Percentiles rank a stretch among this genome's conserved stretches.
Conservation (phyloP, 1,284 basidiomycete species). For the Takashimella koratensis region DNA sequence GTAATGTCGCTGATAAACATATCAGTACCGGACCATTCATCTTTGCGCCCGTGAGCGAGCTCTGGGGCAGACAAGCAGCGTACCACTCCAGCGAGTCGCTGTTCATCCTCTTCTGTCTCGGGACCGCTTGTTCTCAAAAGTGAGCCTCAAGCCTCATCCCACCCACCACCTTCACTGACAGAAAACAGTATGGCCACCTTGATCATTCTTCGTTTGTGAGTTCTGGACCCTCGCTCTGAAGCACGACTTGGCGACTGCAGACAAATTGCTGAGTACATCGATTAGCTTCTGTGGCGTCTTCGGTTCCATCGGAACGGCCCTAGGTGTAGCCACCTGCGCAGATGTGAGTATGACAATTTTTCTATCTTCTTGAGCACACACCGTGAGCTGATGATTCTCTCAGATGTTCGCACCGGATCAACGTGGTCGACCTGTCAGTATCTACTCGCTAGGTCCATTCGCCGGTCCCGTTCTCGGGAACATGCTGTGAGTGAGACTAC, state of each 20-base stretch:
- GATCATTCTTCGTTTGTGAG: slow-evolving; percentile 43
- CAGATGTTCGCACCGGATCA: slow-evolving; percentile 40
- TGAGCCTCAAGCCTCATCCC: slow-evolving; percentile 17
- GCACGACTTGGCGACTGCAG: background rate
- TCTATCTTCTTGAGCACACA: background rate
- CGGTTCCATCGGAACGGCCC: slow-evolving; percentile 41
- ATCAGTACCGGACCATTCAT: slow-evolving; percentile 49
- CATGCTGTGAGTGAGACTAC: slow-evolving; percentile 31
- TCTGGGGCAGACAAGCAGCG: slow-evolving; percentile 49
- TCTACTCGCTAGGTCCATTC: slow-evolving; percentile 47
- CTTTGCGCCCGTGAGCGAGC: slow-evolving; percentile 51
- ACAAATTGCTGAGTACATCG: too few species aligned
- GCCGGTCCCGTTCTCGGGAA: slow-evolving; percentile 42
- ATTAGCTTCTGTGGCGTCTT: slow-evolving; percentile 40
- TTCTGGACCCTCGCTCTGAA: background rate
- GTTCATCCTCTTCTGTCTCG: slow-evolving; percentile 45
- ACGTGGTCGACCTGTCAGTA: slow-evolving; percentile 39
- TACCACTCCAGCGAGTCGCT: slow-evolving; percentile 37
- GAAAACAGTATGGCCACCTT: slow-evolving; percentile 33
- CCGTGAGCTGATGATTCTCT: background rate
- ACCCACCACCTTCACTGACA: slow-evolving; percentile 3
- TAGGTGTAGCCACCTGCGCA: slow-evolving; percentile 47
- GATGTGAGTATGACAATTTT: slow-evolving; percentile 35
- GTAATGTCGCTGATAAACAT: slow-evolving; percentile 3
- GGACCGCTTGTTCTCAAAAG: slow-evolving; percentile 37